These are phyloP conservation scores for Piromyces finnis DNA, from an alignment of 192 early-diverging fungal genomes.

Conservation along the genomic window DNA sequence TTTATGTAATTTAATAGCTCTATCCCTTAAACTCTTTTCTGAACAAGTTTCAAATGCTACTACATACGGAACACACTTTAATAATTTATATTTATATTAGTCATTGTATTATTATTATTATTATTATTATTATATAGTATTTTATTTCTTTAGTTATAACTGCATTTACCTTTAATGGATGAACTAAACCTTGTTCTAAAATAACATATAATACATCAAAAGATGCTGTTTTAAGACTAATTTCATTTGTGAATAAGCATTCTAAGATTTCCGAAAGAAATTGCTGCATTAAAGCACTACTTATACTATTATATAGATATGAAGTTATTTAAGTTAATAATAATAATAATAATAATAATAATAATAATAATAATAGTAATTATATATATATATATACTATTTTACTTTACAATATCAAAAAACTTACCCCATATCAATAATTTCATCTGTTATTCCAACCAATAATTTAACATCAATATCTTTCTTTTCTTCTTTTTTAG, in stretches of 20 bases:
- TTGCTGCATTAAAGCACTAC: constrained; percentile 72
- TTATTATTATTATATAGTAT: not conserved
- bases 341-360: not conserved
- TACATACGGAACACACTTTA: constrained; percentile 76
- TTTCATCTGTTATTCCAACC: constrained; percentile 63
- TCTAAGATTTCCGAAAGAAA: constrained; percentile 59
- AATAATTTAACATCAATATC: constrained; percentile 56
- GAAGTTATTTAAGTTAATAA: not conserved
- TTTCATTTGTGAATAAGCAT: constrained; percentile 38
- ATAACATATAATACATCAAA: constrained; percentile 71
- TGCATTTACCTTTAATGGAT: constrained; percentile 49
- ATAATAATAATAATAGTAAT: no score
- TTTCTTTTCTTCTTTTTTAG: constrained; percentile 10
- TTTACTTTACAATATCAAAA: no score
- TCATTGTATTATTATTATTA: not conserved
- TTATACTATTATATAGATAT: no score
- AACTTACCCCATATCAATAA: constrained; percentile 69
- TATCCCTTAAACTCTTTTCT: constrained; percentile 39
- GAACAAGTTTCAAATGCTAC: constrained; percentile 65
- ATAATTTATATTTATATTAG: no score
- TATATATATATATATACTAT: no score
- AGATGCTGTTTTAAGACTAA: constrained; percentile 40
- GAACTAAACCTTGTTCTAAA: constrained; percentile 75
- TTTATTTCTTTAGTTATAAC: not conserved
- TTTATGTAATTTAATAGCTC: constrained; percentile 51